Evolutionary conservation across 768 basidiomycete genomes (phyloP), one percentile per base, ranked within the genome.

Genomic region (Leccinum imitatum): DNA sequence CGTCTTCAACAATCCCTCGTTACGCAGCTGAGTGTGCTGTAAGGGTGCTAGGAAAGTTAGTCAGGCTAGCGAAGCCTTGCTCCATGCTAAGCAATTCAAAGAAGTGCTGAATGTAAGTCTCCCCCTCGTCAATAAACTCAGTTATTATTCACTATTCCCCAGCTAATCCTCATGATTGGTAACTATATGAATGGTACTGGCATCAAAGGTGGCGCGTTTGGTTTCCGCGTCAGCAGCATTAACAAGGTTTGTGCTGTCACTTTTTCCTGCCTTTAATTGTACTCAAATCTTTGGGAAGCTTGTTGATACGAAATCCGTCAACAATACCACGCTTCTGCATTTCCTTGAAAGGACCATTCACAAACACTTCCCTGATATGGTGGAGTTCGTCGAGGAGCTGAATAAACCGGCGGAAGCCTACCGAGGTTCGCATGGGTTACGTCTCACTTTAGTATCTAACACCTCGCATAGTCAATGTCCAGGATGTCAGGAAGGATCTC

Each of bases 161-260:
- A 89, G 89, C 83, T 99, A 46, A 97, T 98, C 64, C 86, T 99
- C 14, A 82, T 95, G 66, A 85, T 99, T 65, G 96, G 96, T 47
- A 99, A 99, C 73, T 99, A 94, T 73, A 95, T 98, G 89, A 99
- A 99, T 71, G 93, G 95, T 6, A 90, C 93, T 56, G 94, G 95
- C 56, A 83, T 93, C 67, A 97, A 96, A 73, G 96, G 96, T 57
- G 95, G 95, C 33, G 97, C 97, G 1, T 96, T 92, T 67, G 96
- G 96, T 60, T 99, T 99, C 84, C 87, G 91, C 68, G 86, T 98
- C 55, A 94, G 93, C 76, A 96, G 95, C 73, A 95, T 99, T 75
- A 98, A 99, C 78, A 95, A 95, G 82, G 94, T 88, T 67, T 62
- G 77, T 48, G 4, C 48, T 14, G 63, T 21, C 19, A 52, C 6